Base-by-base conservation (phyloP, 1,284 basidiomycete genomes). In the Moesziomyces sp. region DNA sequence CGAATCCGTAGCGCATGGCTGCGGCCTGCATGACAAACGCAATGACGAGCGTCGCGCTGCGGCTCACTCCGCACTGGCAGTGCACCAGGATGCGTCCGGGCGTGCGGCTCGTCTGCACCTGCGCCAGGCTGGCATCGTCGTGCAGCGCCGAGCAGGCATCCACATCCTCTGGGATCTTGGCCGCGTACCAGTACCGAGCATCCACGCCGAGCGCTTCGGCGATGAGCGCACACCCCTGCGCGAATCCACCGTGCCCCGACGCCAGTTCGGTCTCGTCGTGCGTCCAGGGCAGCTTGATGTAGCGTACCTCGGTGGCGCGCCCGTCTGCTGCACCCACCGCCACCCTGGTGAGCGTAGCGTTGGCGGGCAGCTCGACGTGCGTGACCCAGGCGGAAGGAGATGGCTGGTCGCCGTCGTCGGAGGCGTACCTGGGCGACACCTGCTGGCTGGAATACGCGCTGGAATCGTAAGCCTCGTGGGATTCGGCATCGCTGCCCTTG, bases 21-120 rank as follows among this genome's bases (percentile, higher is more conserved):
- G 94, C 93, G 35, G 94, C 92, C 54, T 93, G 90, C 94, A 98
- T 97, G 72, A 97, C 92, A 72, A 97, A 89, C 38, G 94, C 95
- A 67, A 98, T 96, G 49, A 92, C 89, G 77, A 97, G 86, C 1
- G 95, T 97, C 18, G 94, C 95, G 23, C 93, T 95, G 72, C 95
- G 90, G 23, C 94, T 97, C 28, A 98, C 93, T 73, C 95, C 95
- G 85, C 94, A 97, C 86, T 98, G 95, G 63, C 80, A 81, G 43
- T 81, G 80, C 23, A 81, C 80, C 14, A 81, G 69, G n/a, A 81
- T 61, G 34, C 60, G 69, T 46, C 74, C 78, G 2, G 62, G 51
- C 7, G 28, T 44, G 0, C 43, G 45, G 44, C 46, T 53, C 24
- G 67, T 63, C 52, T 61, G 66, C 14, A 74, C 55, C 19, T 59